Evolutionary conservation across 2,329 filamentous ascomycete species (phyloP), one percentile per base, ranked within the genome.

Genomic region (Fusarium pilosicola): DNA sequence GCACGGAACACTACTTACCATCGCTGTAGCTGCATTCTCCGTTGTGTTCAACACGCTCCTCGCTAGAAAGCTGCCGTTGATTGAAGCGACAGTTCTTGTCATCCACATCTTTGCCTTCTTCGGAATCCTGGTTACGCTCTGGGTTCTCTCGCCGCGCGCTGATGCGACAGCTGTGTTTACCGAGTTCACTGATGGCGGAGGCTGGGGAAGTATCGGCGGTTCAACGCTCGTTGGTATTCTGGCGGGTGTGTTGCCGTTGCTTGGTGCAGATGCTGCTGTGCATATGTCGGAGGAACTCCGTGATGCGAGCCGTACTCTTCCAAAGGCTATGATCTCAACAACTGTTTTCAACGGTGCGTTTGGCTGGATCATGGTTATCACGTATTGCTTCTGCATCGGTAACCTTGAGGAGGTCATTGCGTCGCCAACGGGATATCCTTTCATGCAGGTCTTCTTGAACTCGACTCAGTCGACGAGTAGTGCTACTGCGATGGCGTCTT

Each of bases 351-450:
- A 76, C 11, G 75, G 75, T 1, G 63, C 68, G 7, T 63, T 76
- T 5, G 75, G 74, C 11, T 77, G 74, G 74, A 74, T 77, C 44
- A 77, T 77, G 75, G 71, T 76, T 0, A 77, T 76, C 22, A 77
- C 75, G 0, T 77, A 64, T 10, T 77, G 74, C 5, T 76, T 77
- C 46, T 77, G 75, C 49, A 69, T 77, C 5, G 74, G 74, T 3
- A 55, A 76, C 12, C 56, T 76, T 8, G 75, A 51, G 4, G 63
- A 77, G 24, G 74, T 77, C 5, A 68, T 76, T 5, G n/a, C 38
- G 0, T 77, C 75, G 0, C 73, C 75, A 0, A 76, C 74, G 1
- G 75, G 74, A 7, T 62, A 76, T 5, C 75, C 75, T 4, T 77
- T 76, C 15, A 77, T 77, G 74, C 70, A 77, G 1, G 75, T 77